A percentile compares a stretch with the other conserved stretches of the same genome.
Conservation (phyloP, 140 eudicot genomes). For the Cichorium intybus region DNA sequence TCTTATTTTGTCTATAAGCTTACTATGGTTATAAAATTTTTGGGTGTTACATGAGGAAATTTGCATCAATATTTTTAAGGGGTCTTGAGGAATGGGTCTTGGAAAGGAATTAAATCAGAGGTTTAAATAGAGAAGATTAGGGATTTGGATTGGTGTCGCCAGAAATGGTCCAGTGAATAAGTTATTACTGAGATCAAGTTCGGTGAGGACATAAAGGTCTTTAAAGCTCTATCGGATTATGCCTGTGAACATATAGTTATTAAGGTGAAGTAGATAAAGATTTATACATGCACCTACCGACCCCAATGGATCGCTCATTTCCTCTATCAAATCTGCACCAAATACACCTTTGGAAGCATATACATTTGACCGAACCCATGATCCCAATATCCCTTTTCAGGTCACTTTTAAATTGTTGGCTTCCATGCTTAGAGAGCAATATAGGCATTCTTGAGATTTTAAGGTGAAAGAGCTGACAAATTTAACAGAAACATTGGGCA, state of each 20-base stretch:
- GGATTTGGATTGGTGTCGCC: constrained; percentile 35
- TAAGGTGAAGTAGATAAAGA: constrained; percentile 84
- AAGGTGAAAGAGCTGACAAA: constrained; percentile 24
- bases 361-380: constrained; percentile 90
- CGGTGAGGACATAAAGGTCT: constrained; percentile 61
- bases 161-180: constrained; percentile 77
- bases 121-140: constrained; percentile 72
- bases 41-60: too few species aligned
- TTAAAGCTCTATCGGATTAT: constrained; percentile 55
- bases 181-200: constrained; percentile 93
- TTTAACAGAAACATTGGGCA: too few species aligned
- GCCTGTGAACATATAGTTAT: constrained; percentile 73
- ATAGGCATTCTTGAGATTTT: constrained; percentile 53
- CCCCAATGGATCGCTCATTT: constrained; percentile 45
- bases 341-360: constrained; percentile 75
- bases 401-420: constrained; percentile 67
- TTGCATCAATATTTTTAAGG: constrained; percentile 79
- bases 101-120: constrained; percentile 70
- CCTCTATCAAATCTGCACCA: constrained; percentile 53
- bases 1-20: too few species aligned
- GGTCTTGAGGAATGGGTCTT: constrained; percentile 74
- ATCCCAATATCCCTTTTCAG: constrained; percentile 55
- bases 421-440: constrained; percentile 92
- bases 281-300: constrained; percentile 72
- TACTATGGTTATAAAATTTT: too few species aligned